Evolutionary conservation across 169 alveolate species (phyloP).

Genomic region (Theileria parva): DNA sequence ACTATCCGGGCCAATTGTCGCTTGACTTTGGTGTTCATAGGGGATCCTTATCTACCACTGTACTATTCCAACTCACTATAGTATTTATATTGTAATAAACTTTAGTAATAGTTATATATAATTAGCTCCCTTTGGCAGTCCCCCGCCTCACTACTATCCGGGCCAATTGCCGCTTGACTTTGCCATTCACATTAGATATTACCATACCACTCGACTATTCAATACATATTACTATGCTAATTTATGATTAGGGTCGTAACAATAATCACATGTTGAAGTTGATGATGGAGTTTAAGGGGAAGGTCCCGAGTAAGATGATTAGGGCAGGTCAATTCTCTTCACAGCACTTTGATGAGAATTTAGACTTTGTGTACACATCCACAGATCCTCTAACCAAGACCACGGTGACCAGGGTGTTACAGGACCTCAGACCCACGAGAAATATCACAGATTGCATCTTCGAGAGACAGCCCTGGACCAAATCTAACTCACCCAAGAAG

Average conservation of each 20-base stretch:
- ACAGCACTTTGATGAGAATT: slow-evolving; percentile 83
- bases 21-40: no score
- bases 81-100: no score
- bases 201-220: no score
- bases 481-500: slow-evolving; percentile 29
- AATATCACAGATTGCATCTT: slow-evolving; percentile 76
- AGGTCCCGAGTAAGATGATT: slow-evolving; percentile 88
- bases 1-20: no score
- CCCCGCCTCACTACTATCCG: no score
- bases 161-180: no score
- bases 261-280: slow-evolving; percentile 94
- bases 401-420: slow-evolving; percentile 73
- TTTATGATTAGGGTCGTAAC: slow-evolving; percentile 84
- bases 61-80: no score
- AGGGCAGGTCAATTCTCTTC: slow-evolving; percentile 83
- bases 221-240: background rate
- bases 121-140: no score
- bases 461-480: slow-evolving; percentile 74
- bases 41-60: no score
- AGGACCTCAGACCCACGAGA: slow-evolving; percentile 80
- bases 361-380: slow-evolving; percentile 73
- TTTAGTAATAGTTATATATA: no score
- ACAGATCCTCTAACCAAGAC: slow-evolving; percentile 81
- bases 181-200: no score
- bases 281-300: slow-evolving; percentile 93